Percentiles rank a stretch among this genome's conserved stretches.
These are phyloP conservation scores for Annona cherimola DNA, from an alignment of 164 flowering plant genomes.

Conservation along the genomic window DNA sequence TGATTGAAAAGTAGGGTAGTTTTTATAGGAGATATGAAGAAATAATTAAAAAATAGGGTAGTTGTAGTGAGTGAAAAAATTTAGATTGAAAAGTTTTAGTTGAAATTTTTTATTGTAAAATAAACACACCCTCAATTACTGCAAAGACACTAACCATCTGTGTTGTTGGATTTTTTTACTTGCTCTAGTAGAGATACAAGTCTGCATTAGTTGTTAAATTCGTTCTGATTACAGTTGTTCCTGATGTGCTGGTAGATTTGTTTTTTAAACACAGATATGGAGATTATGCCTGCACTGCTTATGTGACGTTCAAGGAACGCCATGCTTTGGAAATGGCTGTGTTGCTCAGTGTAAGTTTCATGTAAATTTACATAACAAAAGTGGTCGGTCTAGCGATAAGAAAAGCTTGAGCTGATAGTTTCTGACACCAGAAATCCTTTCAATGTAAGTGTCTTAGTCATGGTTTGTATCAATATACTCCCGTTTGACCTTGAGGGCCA, in stretches of 20 bases:
- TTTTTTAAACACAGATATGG: constrained; percentile 46
- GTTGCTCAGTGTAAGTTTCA: constrained; percentile 70
- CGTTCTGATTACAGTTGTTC: neutral
- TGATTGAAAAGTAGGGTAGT: too few species aligned
- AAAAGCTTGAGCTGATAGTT: too few species aligned
- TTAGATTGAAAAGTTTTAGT: too few species aligned
- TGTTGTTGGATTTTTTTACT: neutral
- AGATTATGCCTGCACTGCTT: constrained; percentile 61
- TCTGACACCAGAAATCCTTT: too few species aligned
- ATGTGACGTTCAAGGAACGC: constrained; percentile 68
- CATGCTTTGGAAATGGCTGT: constrained; percentile 79
- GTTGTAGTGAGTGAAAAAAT: too few species aligned
- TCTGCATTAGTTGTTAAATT: neutral
- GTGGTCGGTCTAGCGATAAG: neutral
- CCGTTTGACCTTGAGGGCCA: constrained; percentile 58
- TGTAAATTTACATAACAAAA: neutral
- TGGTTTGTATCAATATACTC: constrained; percentile 48
- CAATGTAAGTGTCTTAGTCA: neutral
- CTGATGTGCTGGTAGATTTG: neutral
- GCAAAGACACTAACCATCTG: too few species aligned
- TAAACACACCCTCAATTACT: too few species aligned
- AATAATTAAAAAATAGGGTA: too few species aligned
- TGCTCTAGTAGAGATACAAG: neutral
- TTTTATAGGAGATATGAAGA: too few species aligned
- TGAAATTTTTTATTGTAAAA: too few species aligned